Base-by-base conservation (phyloP, 1,284 basidiomycete species). In the Acaromyces ingoldii region DNA sequence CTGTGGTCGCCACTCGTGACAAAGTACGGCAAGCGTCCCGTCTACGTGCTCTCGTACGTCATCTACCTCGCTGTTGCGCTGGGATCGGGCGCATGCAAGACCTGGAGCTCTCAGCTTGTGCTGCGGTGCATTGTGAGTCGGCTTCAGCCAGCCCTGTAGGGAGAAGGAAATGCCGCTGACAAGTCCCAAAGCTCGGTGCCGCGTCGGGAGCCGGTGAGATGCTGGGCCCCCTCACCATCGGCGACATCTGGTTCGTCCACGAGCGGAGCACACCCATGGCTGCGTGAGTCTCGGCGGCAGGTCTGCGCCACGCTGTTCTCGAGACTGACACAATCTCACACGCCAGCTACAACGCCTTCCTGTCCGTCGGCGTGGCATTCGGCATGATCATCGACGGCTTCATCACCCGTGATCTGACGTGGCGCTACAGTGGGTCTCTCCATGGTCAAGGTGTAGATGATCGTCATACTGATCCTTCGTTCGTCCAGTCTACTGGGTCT, bases 221-320 rank as follows among this genome's bases (percentile, higher is more conserved):
- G 22, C 42, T 58, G 6, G 56, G 52, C 4, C 56, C 56, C 17
- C 33, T 58, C 22, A 58, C 56, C 17, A 58, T 58, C 46, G 37
- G 28, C 31, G 56, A 58, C 31, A 49, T 58, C 17, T 58, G 56
- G 56, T 53, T 49, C 37, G 9, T 58, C 5, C 56, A 58, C 43
- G 56, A 58, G 37, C 48, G 56, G 7, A 29, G 41, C 6, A 31
- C 42, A 4, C 51, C 55, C 9, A 48, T 57, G 31, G 51, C 36
- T 6, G 39, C 38, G 15, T 34, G 19, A 34, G 33, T 34, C n/a
- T 34, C 13, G 19, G 13, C 13, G 13, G 19, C n/a, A 34, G 33
- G 19, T 34, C 13, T 13, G 33, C 13, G 13, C 33, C n/a, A 13
- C 33, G 13, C 13, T 13, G 33, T 13, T 13, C 13, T 34, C 33